Evolutionary conservation across 345 rosid genomes (phyloP).

Genomic region (Acer campestre): DNA sequence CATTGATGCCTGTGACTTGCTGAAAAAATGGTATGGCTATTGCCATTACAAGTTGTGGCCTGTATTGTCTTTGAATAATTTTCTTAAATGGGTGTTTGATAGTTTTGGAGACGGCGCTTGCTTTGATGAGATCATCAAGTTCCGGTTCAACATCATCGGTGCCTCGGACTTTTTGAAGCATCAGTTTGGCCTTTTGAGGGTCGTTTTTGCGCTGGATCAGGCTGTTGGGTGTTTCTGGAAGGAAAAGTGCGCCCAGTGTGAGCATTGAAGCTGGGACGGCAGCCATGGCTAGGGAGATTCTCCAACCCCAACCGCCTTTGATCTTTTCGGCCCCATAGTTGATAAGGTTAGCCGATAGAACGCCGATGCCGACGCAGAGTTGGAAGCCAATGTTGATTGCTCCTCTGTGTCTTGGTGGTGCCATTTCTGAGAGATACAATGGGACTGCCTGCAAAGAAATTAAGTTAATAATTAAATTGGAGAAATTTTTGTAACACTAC

Average conservation of each 20-base stretch:
- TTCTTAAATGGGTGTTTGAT: constrained; percentile 41
- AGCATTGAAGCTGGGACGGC: constrained; percentile 69
- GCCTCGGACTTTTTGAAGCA: constrained; percentile 63
- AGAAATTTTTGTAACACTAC: too few relatives aligned
- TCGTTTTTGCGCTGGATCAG: background rate
- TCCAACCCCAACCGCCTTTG: constrained; percentile 69
- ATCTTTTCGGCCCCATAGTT: constrained; percentile 73
- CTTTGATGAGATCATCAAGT: constrained; percentile 59
- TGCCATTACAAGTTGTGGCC: constrained; percentile 79
- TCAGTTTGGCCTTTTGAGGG: constrained; percentile 41
- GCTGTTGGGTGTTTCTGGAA: constrained; percentile 34
- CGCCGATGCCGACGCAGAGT: constrained; percentile 60
- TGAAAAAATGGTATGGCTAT: constrained; percentile 69
- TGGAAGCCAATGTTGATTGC: constrained; percentile 79
- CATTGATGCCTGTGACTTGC: constrained; percentile 77
- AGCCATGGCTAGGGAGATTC: constrained; percentile 68
- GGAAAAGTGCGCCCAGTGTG: constrained; percentile 61
- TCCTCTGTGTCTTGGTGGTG: constrained; percentile 75
- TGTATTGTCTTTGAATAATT: constrained; percentile 43
- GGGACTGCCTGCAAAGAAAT: constrained; percentile 48
- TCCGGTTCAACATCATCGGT: constrained; percentile 54
- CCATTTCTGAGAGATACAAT: constrained; percentile 80
- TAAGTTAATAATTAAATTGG: too few relatives aligned
- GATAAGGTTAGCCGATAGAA: constrained; percentile 50
- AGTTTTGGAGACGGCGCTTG: constrained; percentile 35